Base-by-base conservation (phyloP, 2,329 filamentous ascomycete species). In the Xylariales sp. region DNA sequence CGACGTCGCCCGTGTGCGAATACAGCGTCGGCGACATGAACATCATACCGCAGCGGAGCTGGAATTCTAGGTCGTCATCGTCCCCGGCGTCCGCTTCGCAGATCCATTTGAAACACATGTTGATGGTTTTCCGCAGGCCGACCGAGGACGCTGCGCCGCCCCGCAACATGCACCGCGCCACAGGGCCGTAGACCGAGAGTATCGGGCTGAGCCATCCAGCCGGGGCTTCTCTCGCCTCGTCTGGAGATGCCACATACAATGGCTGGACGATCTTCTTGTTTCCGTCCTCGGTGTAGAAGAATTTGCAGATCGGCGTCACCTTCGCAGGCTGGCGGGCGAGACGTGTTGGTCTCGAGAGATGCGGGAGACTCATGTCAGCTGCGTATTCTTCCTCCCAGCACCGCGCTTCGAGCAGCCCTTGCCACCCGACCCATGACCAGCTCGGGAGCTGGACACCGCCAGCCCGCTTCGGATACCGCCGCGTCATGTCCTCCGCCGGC, bases 401-500 rank as follows among this genome's bases (percentile, higher is more conserved):
- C 3, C 14, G 8, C 16, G 9, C 16, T 9, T 34, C 12, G 14
- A 60, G 14, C 7, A 36, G 46, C 28, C 60, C 60, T 56, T 63
- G 36, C 65, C 61, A 68, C 7, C 65, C 65, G 23, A 57, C 60
- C 65, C 61, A 68, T 1, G 61, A 60, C 61, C 65, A 68, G 18
- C 65, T 68, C 6, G 65, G 61, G 10, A 68, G 39, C 16, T 46
- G 57, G 8, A 23, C n/a, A 34, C 45, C 43, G 30, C 43, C 43
- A 3, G 3, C 32, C 23, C 34, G 43, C 45, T 18, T 60, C 6
- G 57, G 12, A 10, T 50, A 9, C 45, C 57, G 50, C n/a, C 57
- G 30, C 5, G 43, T 36, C 57, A 60, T 60, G n/a, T 43, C 39
- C 36, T 57, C 54, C 23, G 23, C 28, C 5, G 49, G 43, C 41